phyloP scores from a whole-genome alignment of 2,329 filamentous ascomycete species.

The Fusarium heterosporum region DNA sequence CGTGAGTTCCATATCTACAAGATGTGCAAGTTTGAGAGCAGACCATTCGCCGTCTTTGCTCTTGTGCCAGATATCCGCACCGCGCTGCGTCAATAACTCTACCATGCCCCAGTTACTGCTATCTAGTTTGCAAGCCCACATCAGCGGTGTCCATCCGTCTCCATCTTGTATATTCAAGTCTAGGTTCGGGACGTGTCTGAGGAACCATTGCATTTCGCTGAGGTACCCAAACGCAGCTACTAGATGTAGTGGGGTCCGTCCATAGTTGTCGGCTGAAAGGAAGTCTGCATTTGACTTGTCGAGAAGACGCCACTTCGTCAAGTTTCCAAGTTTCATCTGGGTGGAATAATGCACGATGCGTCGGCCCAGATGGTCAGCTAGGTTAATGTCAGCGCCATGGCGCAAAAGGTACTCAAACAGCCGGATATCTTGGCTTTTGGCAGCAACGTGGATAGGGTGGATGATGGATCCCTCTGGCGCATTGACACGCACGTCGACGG shows the following conservation, averaged over 20 bases:
- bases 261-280: background rate
- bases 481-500: background rate
- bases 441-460: background rate
- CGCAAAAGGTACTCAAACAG: background rate
- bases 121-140: constrained; percentile 2
- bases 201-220: background rate
- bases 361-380: background rate
- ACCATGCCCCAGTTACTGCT: background rate
- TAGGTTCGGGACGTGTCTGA: background rate
- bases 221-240: background rate
- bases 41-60: constrained; percentile 9
- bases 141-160: constrained; percentile 9
- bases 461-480: background rate
- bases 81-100: background rate
- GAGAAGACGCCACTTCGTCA: background rate
- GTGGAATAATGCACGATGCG: background rate
- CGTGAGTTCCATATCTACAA: background rate
- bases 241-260: constrained; percentile 1
- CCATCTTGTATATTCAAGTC: background rate
- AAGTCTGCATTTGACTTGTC: background rate
- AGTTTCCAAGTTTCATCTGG: too few species aligned
- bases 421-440: rapidly evolving
- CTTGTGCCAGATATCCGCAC: constrained; percentile 1
- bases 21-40: background rate
- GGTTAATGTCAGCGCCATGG: background rate